Evolutionary conservation across 1,284 basidiomycete genomes (phyloP), one percentile per base, ranked within the genome.

Genomic region (Heliocybe sulcata): DNA sequence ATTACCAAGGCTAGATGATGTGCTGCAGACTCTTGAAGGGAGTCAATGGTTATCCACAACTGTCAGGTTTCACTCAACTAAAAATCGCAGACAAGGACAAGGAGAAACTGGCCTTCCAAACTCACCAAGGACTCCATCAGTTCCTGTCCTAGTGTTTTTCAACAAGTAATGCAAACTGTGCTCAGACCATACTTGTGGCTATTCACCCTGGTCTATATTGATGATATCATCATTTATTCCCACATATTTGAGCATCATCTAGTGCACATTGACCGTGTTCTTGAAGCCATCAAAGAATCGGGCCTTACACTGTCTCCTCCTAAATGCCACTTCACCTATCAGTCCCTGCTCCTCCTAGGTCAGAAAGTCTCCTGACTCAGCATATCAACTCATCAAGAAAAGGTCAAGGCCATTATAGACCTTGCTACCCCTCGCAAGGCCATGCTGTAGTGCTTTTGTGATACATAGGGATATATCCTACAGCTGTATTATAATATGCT

Each of bases 11-110:
- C 70, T 73, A 52, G 57, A 61, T 2, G 72, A 74, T 25, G 75
- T 76, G 25, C 45, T 76, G 0, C 64, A 67, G 33, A 58, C 67
- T 0, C 58, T 76, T 0, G 59, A 63, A 0, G 72, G 72, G 8
- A 57, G 66, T 4, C 64, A 69, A 55, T 66, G 63, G 10, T 58
- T 75, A 1, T 65, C 69, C 1, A 64, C 69, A 0, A 0, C 57
- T 73, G 3, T 61, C 72, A 0, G 71, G 74, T 9, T 77, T 76
- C 54, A 72, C 67, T 9, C 75, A 77, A 54, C 51, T 76, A 0
- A 59, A 60, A 8, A 65, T 76, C 19, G 57, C 50, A 1, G 54
- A 60, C 0, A 59, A 67, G 2, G 69, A 67, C 26, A 58, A 58
- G 12, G 63, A 69, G 51, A 72, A 72, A 55, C 69, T 71, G 0